phyloP scores from a whole-genome alignment of 257 asterid genomes.

The Galeopsis tetrahit region DNA sequence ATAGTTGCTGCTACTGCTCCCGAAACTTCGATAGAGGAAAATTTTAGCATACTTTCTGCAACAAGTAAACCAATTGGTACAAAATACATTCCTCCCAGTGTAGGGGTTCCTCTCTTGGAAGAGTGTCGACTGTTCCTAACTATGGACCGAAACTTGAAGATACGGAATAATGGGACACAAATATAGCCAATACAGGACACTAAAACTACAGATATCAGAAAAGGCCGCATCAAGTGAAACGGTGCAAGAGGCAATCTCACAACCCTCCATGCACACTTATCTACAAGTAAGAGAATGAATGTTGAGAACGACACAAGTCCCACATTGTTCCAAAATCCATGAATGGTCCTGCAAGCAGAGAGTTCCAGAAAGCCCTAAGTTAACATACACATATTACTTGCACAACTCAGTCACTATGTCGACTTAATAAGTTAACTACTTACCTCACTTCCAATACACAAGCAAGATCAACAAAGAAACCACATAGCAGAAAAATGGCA shows the following conservation, averaged over 20 bases:
- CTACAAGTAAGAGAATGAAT: constrained; percentile 66
- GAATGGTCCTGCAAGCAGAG: constrained; percentile 61
- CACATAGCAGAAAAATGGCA: constrained; percentile 18
- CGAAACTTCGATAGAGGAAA: constrained; percentile 77
- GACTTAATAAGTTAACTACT: neutral
- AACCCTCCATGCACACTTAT: constrained; percentile 85
- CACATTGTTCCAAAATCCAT: constrained; percentile 72
- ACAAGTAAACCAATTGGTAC: constrained; percentile 80
- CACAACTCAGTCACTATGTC: constrained; percentile 8
- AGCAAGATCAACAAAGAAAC: constrained; percentile 20
- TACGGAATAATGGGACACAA: constrained; percentile 79
- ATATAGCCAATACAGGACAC: constrained; percentile 76
- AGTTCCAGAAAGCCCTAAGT: constrained; percentile 22
- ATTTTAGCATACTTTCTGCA: constrained; percentile 64
- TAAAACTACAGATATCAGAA: constrained; percentile 57
- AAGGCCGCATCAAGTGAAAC: constrained; percentile 74
- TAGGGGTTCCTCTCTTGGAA: constrained; percentile 76
- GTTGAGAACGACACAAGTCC: constrained; percentile 64
- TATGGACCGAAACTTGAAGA: constrained; percentile 56
- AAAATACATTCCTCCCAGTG: constrained; percentile 88
- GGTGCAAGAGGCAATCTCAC: constrained; percentile 90
- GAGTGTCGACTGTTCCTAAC: constrained; percentile 53
- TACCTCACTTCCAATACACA: neutral
- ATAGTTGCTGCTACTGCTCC: constrained; percentile 70
- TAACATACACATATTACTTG: neutral